These are phyloP conservation scores for Termitomyces sp. DNA, from an alignment of 768 basidiomycete genomes.

Conservation along the genomic window DNA sequence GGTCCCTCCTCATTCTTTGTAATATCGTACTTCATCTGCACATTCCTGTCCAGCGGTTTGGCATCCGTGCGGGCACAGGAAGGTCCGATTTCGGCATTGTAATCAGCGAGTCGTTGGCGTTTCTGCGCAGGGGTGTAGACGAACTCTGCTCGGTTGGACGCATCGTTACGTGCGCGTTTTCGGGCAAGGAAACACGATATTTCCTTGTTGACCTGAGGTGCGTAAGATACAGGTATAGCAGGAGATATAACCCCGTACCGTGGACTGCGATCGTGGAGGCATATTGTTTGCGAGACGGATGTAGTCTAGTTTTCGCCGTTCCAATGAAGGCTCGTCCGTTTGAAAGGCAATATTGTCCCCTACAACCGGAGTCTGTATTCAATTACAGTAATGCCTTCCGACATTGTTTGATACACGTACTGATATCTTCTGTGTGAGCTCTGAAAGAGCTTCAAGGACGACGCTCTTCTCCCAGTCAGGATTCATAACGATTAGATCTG, in stretches of 20 bases:
- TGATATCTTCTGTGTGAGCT: slow-evolving; percentile 44
- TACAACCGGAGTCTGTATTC: slow-evolving; percentile 19
- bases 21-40: slow-evolving; percentile 85
- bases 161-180: slow-evolving; percentile 67
- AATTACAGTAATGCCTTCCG: slow-evolving; percentile 1
- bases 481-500: slow-evolving; percentile 71
- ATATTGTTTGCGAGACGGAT: slow-evolving; percentile 42
- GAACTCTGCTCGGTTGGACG: slow-evolving; percentile 76
- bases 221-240: slow-evolving; percentile 1
- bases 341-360: neutral
- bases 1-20: slow-evolving; percentile 82
- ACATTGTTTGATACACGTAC: slow-evolving; percentile 28
- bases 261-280: slow-evolving; percentile 48
- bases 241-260: slow-evolving; percentile 37
- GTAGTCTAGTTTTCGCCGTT: slow-evolving; percentile 68
- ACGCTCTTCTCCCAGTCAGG: slow-evolving; percentile 54
- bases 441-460: slow-evolving; percentile 51
- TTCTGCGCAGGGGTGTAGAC: slow-evolving; percentile 55
- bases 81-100: slow-evolving; percentile 15
- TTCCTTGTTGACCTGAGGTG: slow-evolving; percentile 54
- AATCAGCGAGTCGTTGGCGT: slow-evolving; percentile 33
- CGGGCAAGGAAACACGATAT: slow-evolving; percentile 69
- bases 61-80: slow-evolving; percentile 77
- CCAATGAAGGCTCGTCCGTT: slow-evolving; percentile 31
- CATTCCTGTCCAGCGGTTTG: slow-evolving; percentile 62